phyloP scores from a whole-genome alignment of 306 rosid species.

The Cucurbita pepo region DNA sequence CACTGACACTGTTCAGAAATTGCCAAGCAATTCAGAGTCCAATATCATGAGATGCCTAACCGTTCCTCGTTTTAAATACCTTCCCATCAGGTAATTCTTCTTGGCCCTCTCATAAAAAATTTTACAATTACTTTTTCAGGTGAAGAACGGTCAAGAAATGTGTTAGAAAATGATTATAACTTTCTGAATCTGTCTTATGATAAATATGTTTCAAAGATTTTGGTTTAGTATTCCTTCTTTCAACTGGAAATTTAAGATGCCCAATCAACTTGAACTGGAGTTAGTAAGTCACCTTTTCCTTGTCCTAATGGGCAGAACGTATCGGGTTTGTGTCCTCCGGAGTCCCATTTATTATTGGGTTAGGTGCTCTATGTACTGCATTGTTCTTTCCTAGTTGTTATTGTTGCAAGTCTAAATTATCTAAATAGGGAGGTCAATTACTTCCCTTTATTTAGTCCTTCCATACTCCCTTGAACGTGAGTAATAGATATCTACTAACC shows the following conservation, averaged over 20 bases:
- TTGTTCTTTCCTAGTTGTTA: not conserved
- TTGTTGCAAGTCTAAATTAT: too few species aligned
- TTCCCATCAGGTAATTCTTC: conserved; percentile 79
- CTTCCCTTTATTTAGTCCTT: too few species aligned
- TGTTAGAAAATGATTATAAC: not conserved
- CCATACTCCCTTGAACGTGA: too few species aligned
- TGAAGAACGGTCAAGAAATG: not conserved
- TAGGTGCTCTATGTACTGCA: not conserved
- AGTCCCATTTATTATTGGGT: not conserved
- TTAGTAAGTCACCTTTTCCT: not conserved
- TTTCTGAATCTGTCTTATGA: not conserved
- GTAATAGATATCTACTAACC: too few species aligned
- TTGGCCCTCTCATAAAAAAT: not conserved
- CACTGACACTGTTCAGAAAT: conserved; percentile 79
- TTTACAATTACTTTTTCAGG: not conserved
- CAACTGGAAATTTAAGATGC: not conserved
- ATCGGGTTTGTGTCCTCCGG: not conserved
- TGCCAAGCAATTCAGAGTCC: conserved; percentile 92
- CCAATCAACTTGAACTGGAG: not conserved
- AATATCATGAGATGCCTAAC: conserved; percentile 90
- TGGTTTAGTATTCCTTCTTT: not conserved
- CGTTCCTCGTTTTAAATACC: conserved; percentile 95
- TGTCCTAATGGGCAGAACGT: not conserved
- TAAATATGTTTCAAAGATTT: not conserved
- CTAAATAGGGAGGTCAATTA: too few species aligned